Evolutionary conservation across 116 monocot species (phyloP).

Genomic region (Phalaenopsis hybrid): DNA sequence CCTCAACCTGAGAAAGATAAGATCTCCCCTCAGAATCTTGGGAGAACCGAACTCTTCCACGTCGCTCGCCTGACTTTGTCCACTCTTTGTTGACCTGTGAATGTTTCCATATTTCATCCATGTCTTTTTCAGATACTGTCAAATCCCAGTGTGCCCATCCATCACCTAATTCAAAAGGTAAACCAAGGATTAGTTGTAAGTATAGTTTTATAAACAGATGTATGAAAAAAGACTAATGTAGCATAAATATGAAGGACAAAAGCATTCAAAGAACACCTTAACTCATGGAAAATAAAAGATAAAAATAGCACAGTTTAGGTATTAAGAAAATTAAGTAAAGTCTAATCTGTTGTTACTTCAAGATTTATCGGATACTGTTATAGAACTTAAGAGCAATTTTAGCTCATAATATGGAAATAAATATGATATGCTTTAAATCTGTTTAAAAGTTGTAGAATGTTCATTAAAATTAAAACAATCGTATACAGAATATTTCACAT

Average conservation of each 20-base stretch:
- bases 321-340: not conserved
- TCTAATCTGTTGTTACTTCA: not conserved
- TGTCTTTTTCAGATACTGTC: conserved; percentile 69
- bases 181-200: not conserved
- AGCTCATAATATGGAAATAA: not conserved
- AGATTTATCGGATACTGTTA: not conserved
- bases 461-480: not conserved
- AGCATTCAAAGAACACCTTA: not conserved
- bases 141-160: conserved; percentile 72
- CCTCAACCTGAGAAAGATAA: conserved; percentile 88
- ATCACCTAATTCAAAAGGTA: conserved; percentile 26
- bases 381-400: not conserved
- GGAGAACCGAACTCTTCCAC: conserved; percentile 82
- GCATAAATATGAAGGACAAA: not conserved
- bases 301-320: not conserved
- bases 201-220: not conserved
- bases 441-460: not conserved
- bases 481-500: not conserved
- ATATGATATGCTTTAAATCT: not conserved
- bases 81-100: conserved; percentile 74
- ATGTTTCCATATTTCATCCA: conserved; percentile 85
- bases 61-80: conserved; percentile 73
- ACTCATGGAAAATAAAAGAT: not conserved
- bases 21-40: conserved; percentile 68
- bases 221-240: not conserved